Percentiles rank a stretch among this genome's conserved stretches.
Evolutionary conservation across 208 protist genomes (phyloP).

Genomic region (Leishmania mexicana): DNA sequence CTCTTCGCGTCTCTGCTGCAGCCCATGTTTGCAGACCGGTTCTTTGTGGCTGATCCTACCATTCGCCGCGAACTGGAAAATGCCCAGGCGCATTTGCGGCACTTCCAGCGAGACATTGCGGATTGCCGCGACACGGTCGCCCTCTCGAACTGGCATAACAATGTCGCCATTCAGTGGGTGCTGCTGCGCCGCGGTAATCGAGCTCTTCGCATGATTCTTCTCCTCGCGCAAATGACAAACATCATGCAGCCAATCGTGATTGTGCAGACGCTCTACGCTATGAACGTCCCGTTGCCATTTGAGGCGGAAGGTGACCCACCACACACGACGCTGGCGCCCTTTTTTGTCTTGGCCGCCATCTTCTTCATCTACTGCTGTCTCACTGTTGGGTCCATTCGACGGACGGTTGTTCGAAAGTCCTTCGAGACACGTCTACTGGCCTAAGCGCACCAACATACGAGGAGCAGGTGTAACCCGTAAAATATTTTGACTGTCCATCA

Average conservation of each 20-base stretch:
- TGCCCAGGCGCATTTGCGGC: conserved; percentile 63
- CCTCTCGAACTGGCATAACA: conserved; percentile 88
- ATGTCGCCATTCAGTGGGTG: conserved; percentile 75
- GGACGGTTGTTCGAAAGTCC: conserved; percentile 39
- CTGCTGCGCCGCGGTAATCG: conserved; percentile 68
- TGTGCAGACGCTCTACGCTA: conserved; percentile 79
- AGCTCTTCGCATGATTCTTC: conserved; percentile 70
- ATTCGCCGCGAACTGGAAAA: conserved; percentile 65
- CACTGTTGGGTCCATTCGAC: conserved; percentile 41
- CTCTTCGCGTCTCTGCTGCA: conserved; percentile 71
- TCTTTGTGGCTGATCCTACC: conserved; percentile 54
- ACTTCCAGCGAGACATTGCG: conserved; percentile 71
- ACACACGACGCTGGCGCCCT: conserved; percentile 44
- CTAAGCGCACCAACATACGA: conserved; percentile 4
- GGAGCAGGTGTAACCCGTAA: not conserved
- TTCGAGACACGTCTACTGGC: conserved; percentile 72
- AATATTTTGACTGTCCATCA: not conserved
- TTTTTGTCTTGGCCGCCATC: conserved; percentile 61
- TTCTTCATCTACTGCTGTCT: conserved; percentile 48
- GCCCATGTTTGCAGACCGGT: conserved; percentile 54
- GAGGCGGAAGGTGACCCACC: conserved; percentile 55
- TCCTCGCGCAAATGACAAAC: conserved; percentile 77
- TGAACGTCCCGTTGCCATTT: conserved; percentile 83
- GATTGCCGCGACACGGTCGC: conserved; percentile 85
- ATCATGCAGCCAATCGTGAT: conserved; percentile 85